phyloP scores from a whole-genome alignment of 2,329 filamentous ascomycete species.

The Hyphodiscus sp. region DNA sequence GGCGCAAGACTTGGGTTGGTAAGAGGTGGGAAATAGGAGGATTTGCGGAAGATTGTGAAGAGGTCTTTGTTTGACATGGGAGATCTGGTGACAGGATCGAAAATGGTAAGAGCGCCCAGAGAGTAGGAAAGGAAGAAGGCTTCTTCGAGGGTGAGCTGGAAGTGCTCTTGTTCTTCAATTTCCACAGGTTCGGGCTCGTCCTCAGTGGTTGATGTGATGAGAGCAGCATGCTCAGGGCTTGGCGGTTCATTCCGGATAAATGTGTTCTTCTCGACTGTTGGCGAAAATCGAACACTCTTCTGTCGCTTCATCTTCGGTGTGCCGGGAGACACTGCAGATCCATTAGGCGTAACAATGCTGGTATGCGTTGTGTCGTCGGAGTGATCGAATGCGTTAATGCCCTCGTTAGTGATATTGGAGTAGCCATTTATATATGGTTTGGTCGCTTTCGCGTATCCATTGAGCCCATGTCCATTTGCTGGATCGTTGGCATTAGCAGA shows the following conservation, averaged over 20 bases:
- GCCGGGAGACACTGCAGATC: slow-evolving; percentile 10
- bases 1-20: slow-evolving; percentile 46
- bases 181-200: slow-evolving; percentile 21
- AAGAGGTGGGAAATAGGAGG: slow-evolving; percentile 61
- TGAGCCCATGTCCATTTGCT: slow-evolving; percentile 5
- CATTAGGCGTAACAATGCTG: slow-evolving; percentile 6
- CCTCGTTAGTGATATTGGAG: slow-evolving; percentile 12
- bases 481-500: too few relatives aligned
- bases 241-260: slow-evolving; percentile 44
- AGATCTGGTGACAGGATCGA: slow-evolving; percentile 39
- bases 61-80: slow-evolving; percentile 50
- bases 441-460: slow-evolving; percentile 2
- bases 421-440: background rate
- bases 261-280: slow-evolving; percentile 58
- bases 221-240: slow-evolving; percentile 19
- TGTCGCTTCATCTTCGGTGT: slow-evolving; percentile 34
- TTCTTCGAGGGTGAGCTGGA: slow-evolving; percentile 88
- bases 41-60: slow-evolving; percentile 58
- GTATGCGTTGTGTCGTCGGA: slow-evolving; percentile 15
- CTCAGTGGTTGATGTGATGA: slow-evolving; percentile 1
- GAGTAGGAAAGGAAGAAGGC: slow-evolving; percentile 84
- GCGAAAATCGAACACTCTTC: slow-evolving; percentile 68
- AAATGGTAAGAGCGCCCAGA: slow-evolving; percentile 65
- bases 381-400: slow-evolving; percentile 12
- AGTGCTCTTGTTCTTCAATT: slow-evolving; percentile 64